phyloP scores from a whole-genome alignment of 495 filamentous ascomycete species.

The Melanomma pulvis-pyrius region DNA sequence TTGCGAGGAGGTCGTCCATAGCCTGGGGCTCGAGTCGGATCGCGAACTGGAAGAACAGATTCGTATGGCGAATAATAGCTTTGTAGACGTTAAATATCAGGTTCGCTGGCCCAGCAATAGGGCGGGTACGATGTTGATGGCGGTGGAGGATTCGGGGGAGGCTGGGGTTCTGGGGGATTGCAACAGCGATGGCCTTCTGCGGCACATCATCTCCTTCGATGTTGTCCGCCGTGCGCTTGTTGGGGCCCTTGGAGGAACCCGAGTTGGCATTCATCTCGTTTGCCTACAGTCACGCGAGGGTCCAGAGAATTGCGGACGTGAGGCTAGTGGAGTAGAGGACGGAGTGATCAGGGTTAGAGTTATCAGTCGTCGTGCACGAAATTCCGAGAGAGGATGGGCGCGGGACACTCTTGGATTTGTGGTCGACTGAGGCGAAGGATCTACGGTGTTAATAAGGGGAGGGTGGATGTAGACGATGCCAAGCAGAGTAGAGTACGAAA shows the following conservation, averaged over 20 bases:
- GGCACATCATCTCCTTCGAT: background rate
- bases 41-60: conserved; percentile 56
- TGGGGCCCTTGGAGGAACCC: background rate
- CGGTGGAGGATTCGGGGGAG: conserved; percentile 3
- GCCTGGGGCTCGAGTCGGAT: conserved; percentile 53
- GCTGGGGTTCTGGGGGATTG: background rate
- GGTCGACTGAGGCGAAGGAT: no score
- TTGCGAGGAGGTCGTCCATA: conserved; percentile 60
- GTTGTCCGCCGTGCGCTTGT: conserved; percentile 2
- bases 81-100: conserved; percentile 55
- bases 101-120: background rate
- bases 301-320: background rate
- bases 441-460: no score
- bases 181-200: background rate
- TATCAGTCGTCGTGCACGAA: no score
- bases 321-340: background rate
- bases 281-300: background rate
- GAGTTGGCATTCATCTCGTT: background rate
- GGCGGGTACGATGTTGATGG: background rate
- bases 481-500: no score
- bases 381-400: no score
- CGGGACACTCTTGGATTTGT: no score
- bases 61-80: conserved; percentile 51
- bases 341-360: no score
- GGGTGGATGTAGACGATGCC: no score